Evolutionary conservation across 2,329 filamentous ascomycete species (phyloP).

Genomic region (Zymoseptoria pseudotritici): DNA sequence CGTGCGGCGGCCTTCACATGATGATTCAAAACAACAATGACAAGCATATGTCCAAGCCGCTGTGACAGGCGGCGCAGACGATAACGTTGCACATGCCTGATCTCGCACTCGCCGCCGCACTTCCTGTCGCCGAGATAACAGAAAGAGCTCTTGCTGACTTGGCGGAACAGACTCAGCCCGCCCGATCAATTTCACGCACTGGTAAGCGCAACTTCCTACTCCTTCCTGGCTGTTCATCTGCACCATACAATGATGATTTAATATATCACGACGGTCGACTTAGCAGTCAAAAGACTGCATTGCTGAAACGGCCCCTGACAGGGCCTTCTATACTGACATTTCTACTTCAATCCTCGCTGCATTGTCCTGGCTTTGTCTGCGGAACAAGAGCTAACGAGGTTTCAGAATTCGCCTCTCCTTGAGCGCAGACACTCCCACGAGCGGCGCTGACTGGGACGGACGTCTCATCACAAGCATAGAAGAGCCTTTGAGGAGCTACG

Average conservation of each 20-base stretch:
- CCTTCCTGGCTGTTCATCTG: neutral
- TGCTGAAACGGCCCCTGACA: constrained; percentile 35
- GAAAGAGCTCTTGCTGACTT: constrained; percentile 1
- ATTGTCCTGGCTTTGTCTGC: neutral
- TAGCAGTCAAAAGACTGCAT: constrained; percentile 31
- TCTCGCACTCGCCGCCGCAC: constrained; percentile 2
- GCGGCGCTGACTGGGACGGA: too few species aligned
- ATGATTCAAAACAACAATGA: constrained; percentile 32
- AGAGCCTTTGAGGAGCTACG: too few species aligned
- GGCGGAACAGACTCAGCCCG: constrained; percentile 2
- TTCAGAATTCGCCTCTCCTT: neutral
- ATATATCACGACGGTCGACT: constrained; percentile 37
- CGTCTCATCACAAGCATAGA: too few species aligned
- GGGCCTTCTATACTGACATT: constrained; percentile 25
- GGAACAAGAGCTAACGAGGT: neutral
- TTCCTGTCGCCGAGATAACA: neutral
- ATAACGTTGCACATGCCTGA: constrained; percentile 25
- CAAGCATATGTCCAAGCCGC: constrained; percentile 37
- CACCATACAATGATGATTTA: constrained; percentile 28
- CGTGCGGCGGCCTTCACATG: constrained; percentile 8
- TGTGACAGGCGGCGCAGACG: constrained; percentile 31
- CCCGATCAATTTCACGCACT: neutral
- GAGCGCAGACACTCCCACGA: neutral
- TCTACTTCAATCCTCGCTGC: neutral
- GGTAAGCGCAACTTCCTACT: constrained; percentile 1